Evolutionary conservation across 371 early-diverging fungal species (phyloP).

Genomic region (Rhizomucor pusillus): DNA sequence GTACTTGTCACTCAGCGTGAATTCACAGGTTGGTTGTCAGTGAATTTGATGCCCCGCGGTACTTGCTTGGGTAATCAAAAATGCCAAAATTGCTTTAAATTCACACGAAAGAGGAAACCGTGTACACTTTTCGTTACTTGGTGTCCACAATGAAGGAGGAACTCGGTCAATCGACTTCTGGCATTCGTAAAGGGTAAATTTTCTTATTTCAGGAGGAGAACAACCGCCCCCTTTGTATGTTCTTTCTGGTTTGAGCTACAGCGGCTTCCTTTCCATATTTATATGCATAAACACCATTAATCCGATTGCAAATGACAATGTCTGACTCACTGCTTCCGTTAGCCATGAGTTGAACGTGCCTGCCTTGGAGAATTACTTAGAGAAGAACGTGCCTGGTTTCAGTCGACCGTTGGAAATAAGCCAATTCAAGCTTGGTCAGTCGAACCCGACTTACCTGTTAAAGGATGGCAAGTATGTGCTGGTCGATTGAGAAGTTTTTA

Average conservation of each 20-base stretch:
- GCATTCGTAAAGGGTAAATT: slow-evolving; percentile 30
- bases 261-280: slow-evolving; percentile 1
- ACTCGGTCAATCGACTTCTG: slow-evolving; percentile 33
- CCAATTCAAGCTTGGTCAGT: slow-evolving; percentile 89
- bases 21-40: too few species aligned
- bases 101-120: too few species aligned
- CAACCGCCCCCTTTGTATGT: slow-evolving; percentile 1
- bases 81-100: too few species aligned
- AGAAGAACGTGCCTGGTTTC: slow-evolving; percentile 50
- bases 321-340: slow-evolving; percentile 1
- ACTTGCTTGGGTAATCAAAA: neutral
- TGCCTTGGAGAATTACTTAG: slow-evolving; percentile 58
- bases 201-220: neutral
- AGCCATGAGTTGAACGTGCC: slow-evolving; percentile 66
- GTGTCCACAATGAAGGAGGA: neutral
- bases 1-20: too few species aligned
- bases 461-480: slow-evolving; percentile 62
- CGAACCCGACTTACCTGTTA: slow-evolving; percentile 88
- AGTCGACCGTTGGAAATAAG: slow-evolving; percentile 62
- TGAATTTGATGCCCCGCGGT: neutral
- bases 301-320: too few species aligned
- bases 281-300: too few species aligned
- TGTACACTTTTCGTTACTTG: neutral
- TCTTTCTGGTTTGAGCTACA: neutral
- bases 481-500: neutral